These are phyloP conservation scores for Geranium rotundifolium DNA, from an alignment of 345 rosid species.

Conservation along the genomic window DNA sequence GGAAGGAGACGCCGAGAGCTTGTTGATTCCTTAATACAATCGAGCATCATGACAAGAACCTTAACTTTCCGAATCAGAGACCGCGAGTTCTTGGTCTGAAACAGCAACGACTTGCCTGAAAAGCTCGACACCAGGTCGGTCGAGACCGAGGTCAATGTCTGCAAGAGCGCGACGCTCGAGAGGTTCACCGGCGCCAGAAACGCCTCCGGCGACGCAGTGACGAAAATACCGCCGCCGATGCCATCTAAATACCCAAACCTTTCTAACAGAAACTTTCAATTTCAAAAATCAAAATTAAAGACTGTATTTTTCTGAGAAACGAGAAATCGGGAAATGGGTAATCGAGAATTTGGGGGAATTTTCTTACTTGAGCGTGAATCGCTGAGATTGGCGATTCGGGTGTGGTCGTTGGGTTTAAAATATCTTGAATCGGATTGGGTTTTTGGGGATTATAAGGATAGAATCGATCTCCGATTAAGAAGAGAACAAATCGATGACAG, in stretches of 20 bases:
- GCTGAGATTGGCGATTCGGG: no score
- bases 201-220: constrained; percentile 66
- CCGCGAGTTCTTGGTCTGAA: constrained; percentile 66
- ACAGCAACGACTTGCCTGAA: constrained; percentile 27
- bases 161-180: constrained; percentile 49
- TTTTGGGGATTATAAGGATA: no score
- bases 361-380: no score
- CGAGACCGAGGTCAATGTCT: constrained; percentile 52
- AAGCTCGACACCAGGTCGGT: constrained; percentile 44
- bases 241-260: constrained; percentile 33
- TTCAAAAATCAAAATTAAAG: no score
- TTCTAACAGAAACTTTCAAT: no score
- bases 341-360: no score
- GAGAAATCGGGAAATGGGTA: no score
- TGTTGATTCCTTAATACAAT: constrained; percentile 46
- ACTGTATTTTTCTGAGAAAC: no score
- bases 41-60: constrained; percentile 49
- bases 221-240: constrained; percentile 73
- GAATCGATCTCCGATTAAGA: no score
- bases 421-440: no score
- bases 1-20: constrained; percentile 19
- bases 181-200: constrained; percentile 84
- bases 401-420: no score
- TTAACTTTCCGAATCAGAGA: constrained; percentile 64
- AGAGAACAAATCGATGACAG: no score